Evolutionary conservation across 306 rosid species (phyloP).

Genomic region (Fagus crenata): DNA sequence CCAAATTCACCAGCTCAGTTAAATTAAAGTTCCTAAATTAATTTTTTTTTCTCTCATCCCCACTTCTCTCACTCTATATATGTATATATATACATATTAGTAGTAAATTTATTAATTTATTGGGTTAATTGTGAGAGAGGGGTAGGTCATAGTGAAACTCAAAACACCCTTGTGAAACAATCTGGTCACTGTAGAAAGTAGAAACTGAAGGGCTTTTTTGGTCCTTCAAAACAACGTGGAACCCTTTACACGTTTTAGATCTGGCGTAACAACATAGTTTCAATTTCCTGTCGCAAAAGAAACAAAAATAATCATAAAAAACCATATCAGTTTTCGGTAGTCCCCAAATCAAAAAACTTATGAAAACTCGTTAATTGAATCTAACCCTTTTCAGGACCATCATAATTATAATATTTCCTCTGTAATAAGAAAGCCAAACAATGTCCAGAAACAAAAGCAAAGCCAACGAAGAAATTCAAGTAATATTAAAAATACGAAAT

Average conservation of each 20-base stretch:
- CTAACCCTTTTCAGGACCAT: conserved; percentile 43
- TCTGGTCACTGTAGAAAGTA: conserved; percentile 19
- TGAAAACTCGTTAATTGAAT: conserved; percentile 12
- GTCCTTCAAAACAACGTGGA: conserved; percentile 57
- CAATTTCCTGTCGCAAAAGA: conserved; percentile 48
- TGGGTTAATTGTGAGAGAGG: not conserved
- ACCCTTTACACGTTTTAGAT: conserved; percentile 51
- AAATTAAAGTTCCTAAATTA: too few species aligned
- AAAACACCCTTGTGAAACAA: conserved; percentile 8
- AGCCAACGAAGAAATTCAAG: not conserved
- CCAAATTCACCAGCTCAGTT: too few species aligned
- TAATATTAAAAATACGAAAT: not conserved
- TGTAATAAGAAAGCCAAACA: conserved; percentile 30
- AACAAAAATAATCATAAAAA: conserved; percentile 44
- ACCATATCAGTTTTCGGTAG: conserved; percentile 53
- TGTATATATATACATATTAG: not conserved
- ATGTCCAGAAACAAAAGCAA: conserved; percentile 1
- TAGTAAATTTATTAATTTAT: not conserved
- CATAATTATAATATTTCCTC: conserved; percentile 25
- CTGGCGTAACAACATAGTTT: conserved; percentile 70
- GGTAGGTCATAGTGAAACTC: not conserved
- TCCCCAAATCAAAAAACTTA: conserved; percentile 25
- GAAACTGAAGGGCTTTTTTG: conserved; percentile 48
- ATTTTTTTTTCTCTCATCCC: not conserved
- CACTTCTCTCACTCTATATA: not conserved